phyloP scores from a whole-genome alignment of 495 filamentous ascomycete species.

The Ascodesmis nigricans region DNA sequence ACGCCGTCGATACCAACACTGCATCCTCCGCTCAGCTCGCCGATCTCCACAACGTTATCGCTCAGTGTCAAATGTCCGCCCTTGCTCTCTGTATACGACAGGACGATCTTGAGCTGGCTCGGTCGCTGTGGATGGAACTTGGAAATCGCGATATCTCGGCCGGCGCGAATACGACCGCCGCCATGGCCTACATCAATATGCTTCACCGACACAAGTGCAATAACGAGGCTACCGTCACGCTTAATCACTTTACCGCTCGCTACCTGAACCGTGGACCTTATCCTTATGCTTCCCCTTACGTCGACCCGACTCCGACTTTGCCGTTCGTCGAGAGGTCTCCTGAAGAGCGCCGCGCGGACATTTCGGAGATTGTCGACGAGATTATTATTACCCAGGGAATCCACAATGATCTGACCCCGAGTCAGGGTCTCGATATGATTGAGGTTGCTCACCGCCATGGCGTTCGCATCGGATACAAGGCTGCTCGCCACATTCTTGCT shows the following conservation, averaged over 20 bases:
- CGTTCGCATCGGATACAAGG: conserved; percentile 13
- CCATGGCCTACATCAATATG: conserved; percentile 54
- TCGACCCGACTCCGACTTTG: too few relatives aligned
- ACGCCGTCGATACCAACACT: neutral
- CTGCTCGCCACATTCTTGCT: conserved; percentile 10
- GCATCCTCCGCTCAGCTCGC: conserved; percentile 36
- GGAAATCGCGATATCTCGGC: conserved; percentile 54
- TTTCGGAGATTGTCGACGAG: too few relatives aligned
- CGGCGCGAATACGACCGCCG: conserved; percentile 32
- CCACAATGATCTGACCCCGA: too few relatives aligned
- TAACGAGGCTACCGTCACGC: conserved; percentile 63
- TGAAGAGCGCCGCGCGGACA: too few relatives aligned
- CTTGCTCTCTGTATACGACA: conserved; percentile 64
- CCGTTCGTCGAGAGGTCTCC: too few relatives aligned
- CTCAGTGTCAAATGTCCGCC: conserved; percentile 54
- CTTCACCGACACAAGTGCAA: conserved; percentile 55
- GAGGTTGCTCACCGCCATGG: too few relatives aligned
- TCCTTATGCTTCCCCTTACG: too few relatives aligned
- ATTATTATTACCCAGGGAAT: too few relatives aligned
- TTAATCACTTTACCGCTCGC: conserved; percentile 53
- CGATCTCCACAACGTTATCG: conserved; percentile 30
- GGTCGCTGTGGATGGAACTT: conserved; percentile 22
- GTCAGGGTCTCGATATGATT: conserved; percentile 18
- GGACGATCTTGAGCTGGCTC: conserved; percentile 52
- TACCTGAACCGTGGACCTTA: too few relatives aligned